Evolutionary conservation across 176 grass and related monocot species (phyloP), one percentile per base, ranked within the genome.

Genomic region (Saccharum officinarum): DNA sequence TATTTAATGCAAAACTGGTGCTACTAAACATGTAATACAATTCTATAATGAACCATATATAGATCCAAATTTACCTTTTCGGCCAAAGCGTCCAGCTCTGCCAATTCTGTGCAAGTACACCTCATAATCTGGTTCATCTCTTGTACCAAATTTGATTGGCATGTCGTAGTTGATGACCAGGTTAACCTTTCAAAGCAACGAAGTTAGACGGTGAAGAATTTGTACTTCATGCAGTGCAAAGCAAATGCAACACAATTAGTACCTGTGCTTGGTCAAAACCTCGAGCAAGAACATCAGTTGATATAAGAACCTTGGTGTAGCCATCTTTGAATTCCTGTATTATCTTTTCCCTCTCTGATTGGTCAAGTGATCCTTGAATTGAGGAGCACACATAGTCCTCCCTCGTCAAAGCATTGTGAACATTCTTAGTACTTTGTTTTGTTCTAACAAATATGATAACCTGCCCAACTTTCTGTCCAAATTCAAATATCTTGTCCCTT

Each of bases 251-350:
- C 28, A 44, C 25, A 74, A 82, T 52, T 33, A 83, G 69, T 94
- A 98, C 96, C 96, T 95, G 96, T 75, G 91, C 87, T 94, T 95
- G 96, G 85, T 95, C 96, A 71, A 98, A 98, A 84, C 96, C 93
- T 68, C 93, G 84, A 88, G 96, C 96, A 54, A 98, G 89, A 64
- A 98, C 89, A 82, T 94, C 91, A 59, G 93, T 94, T 71, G 93
- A 94, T 85, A 95, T 98, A 78, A 98, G 93, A 75, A 98, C 93
- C 85, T 90, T 94, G 30, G 93, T 98, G 20, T 87, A 89, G 34
- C 96, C 93, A 83, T 92, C 90, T 88, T 94, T 95, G 80, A 98
- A 98, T 92, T 98, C 96, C 77, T 92, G 85, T 80, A 98, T 95
- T 81, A 98, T 89, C 41, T 92, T 86, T 64, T 98, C 91, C 67